These are phyloP conservation scores for Pisolithus thermaeus DNA, from an alignment of 1,284 basidiomycete species.

Conservation along the genomic window DNA sequence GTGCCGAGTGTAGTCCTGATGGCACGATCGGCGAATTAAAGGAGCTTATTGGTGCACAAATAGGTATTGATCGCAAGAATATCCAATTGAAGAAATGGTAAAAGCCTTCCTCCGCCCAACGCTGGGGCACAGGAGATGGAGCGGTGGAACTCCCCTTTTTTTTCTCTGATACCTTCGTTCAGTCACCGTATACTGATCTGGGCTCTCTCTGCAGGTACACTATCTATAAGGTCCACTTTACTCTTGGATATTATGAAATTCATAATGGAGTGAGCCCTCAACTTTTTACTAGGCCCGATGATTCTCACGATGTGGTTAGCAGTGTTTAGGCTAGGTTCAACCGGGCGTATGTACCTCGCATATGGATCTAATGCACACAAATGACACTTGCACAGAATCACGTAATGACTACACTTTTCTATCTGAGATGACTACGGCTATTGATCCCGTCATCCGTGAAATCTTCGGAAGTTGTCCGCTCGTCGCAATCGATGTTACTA, in stretches of 20 bases:
- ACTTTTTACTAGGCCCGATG: constrained; percentile 64
- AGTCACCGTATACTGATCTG: neutral
- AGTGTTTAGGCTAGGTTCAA: too few relatives aligned
- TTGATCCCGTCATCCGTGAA: too few relatives aligned
- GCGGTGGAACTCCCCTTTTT: neutral
- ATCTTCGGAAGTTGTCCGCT: too few relatives aligned
- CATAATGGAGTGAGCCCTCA: constrained; percentile 92
- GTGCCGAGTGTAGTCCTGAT: constrained; percentile 89
- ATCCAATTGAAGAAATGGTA: constrained; percentile 97
- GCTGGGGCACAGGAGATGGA: neutral
- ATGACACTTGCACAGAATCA: too few relatives aligned
- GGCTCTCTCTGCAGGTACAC: constrained; percentile 61
- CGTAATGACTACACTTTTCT: too few relatives aligned
- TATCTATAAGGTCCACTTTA: constrained; percentile 92
- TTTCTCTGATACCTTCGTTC: neutral
- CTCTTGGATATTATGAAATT: constrained; percentile 91
- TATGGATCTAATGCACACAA: too few relatives aligned
- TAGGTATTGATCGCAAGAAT: constrained; percentile 80
- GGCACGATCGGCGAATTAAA: constrained; percentile 98
- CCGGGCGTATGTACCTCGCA: too few relatives aligned
- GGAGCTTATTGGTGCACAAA: constrained; percentile 95
- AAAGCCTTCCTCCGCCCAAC: neutral
- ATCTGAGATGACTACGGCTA: too few relatives aligned
- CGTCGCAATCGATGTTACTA: too few relatives aligned
- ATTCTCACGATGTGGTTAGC: too few relatives aligned